These are phyloP conservation scores for Termitomyces sp. DNA, from an alignment of 768 basidiomycete genomes.

Conservation along the genomic window DNA sequence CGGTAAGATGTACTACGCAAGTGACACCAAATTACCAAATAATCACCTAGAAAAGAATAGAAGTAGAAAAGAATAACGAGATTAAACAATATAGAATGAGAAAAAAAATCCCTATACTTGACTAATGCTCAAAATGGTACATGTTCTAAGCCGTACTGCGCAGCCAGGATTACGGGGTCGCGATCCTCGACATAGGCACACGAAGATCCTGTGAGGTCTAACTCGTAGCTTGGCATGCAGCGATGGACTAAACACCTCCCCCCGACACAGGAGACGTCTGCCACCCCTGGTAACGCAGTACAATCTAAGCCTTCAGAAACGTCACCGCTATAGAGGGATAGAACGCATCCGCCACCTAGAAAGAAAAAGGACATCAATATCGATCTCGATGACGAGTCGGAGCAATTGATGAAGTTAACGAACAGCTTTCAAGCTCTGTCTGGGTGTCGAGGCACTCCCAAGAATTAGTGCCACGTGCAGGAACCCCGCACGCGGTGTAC, in stretches of 20 bases:
- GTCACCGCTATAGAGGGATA: conserved; percentile 23
- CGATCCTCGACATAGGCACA: conserved; percentile 25
- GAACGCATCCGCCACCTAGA: conserved; percentile 46
- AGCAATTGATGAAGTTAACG: conserved; percentile 19
- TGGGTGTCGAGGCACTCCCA: conserved; percentile 50
- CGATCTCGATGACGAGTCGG: background rate
- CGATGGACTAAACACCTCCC: conserved; percentile 42
- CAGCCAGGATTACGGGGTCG: conserved; percentile 20
- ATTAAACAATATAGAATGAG: no score
- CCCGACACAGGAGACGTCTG: conserved; percentile 43
- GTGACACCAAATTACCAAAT: background rate
- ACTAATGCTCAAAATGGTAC: background rate
- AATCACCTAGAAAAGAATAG: background rate
- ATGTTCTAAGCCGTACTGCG: conserved; percentile 26
- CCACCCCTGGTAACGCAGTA: conserved; percentile 42
- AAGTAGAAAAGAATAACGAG: background rate
- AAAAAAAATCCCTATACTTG: no score
- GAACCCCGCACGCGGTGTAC: conserved; percentile 40
- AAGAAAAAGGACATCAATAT: background rate
- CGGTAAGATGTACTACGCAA: no score
- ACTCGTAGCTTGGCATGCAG: conserved; percentile 40
- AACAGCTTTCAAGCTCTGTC: conserved; percentile 51
- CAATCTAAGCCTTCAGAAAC: conserved; percentile 41
- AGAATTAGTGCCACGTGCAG: conserved; percentile 30
- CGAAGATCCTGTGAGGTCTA: conserved; percentile 16